Evolutionary conservation across 192 early-diverging fungal species (phyloP), one percentile per base, ranked within the genome.

Genomic region (Umbelopsis vinacea): DNA sequence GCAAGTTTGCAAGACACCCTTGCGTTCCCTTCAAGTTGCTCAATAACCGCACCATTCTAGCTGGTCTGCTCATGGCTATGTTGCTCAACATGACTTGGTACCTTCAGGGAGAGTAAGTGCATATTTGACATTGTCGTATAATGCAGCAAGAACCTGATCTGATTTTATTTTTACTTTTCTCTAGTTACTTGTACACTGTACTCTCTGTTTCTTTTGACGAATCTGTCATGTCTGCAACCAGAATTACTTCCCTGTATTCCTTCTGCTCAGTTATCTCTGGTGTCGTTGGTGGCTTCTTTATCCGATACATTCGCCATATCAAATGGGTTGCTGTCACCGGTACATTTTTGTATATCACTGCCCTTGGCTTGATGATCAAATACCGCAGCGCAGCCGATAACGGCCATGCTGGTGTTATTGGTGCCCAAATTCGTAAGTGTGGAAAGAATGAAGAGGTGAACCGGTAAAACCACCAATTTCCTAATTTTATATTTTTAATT

Each of bases 291-390:
- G 66, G 66, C 15, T 33, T 67, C 15, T 0, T 67, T 46, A 46
- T 67, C 29, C 66, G 66, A 38, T 67, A 67, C 29, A 67, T 67
- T 38, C 66, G 66, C 29, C 66, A 33, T 6, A 67, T 67, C 37
- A 67, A 67, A 21, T 67, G 66, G 66, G 43, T 67, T n/a, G 66
- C 66, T 22, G 66, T 67, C 35, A 43, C 66, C 17, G 66, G 66
- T 43, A 67, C 66, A 17, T 15, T 67, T 22, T 35, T 67, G 26
- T 67, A 33, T 35, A 38, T 43, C 22, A 15, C 43, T 7, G 66
- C 66, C 21, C 66, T 67, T 46, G 66, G 66, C 11, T 21, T 67
- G 66, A 67, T 67, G 66, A 46, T 67, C 2, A 67, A 67, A 67
- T 67, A 67, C 66, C 66, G 66, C 19, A 35, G 26, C 9, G 35